Conservation (phyloP, 2,329 filamentous ascomycete species). For the Pseudocercospora musae region DNA sequence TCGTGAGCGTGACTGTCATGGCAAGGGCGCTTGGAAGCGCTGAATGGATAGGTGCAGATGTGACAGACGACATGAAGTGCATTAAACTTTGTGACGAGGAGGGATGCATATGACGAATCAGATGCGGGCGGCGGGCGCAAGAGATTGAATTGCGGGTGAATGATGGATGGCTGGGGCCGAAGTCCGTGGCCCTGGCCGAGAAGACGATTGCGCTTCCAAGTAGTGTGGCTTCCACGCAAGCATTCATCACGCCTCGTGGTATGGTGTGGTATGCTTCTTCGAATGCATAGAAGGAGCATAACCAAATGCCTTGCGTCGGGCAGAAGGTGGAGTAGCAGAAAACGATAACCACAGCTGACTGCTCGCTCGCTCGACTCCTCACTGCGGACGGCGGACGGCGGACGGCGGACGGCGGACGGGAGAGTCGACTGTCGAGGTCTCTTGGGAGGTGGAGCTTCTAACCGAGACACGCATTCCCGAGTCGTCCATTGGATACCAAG, state of each 20-base stretch:
- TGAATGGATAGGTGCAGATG: conserved; percentile 17
- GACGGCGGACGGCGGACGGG: too few species aligned
- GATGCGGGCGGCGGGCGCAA: neutral
- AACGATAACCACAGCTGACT: neutral
- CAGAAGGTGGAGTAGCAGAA: neutral
- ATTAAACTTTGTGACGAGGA: conserved; percentile 11
- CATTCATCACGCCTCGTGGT: conserved; percentile 10
- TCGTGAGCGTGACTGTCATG: conserved; percentile 20
- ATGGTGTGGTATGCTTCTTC: neutral
- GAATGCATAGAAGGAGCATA: neutral
- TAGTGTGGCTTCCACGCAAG: neutral
- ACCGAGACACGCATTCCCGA: conserved; percentile 1
- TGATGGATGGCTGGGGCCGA: neutral
- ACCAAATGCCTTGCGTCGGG: conserved; percentile 7
- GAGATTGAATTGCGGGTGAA: conserved; percentile 1
- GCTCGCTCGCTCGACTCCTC: neutral
- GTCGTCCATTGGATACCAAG: conserved; percentile 23
- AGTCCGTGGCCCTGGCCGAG: neutral
- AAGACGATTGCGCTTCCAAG: neutral
- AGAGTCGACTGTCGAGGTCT: conserved; percentile 1
- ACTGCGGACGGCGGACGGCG: too few species aligned
- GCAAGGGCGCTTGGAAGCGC: conserved; percentile 16
- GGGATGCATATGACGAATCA: conserved; percentile 7
- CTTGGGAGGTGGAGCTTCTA: neutral
- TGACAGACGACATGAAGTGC: conserved; percentile 5